Base-by-base conservation (phyloP, 225 moss, liverwort and hornwort species). In the Bryum argenteum region DNA sequence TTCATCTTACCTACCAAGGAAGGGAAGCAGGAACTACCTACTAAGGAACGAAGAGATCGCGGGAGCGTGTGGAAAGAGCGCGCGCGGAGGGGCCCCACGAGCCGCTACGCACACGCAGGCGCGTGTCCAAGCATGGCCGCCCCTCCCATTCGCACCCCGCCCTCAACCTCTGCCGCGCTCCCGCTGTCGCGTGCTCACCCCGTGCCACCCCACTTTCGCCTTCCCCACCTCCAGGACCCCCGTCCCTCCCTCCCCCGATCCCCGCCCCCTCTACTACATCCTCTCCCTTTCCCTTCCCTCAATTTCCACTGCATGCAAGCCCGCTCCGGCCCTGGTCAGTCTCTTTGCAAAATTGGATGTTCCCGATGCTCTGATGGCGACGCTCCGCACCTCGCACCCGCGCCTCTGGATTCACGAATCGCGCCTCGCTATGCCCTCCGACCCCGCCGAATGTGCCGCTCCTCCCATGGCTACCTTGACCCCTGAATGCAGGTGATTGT, bases 401-500 rank as follows among this genome's bases (percentile, higher is more conserved):
- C 75, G 78, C 68, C 59, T 75, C 28, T 71, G 75, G 84, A 74
- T 58, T 16, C 50, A 67, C 26, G 78, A 84, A 57, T 77, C 73
- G 24, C 71, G 47, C 47, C 58, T 58, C 9, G 41, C 67, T 22
- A 77, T 68, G 75, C 56, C 71, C 18, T 64, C 75, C 6, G 58
- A 77, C 41, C n/a, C 39, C 22, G 74, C 8, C 15, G 71, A 67
- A n/a, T 60, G 63, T 56, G 71, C 26, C n/a, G 33, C 33, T 33
- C 33, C 33, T 33, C 33, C 33, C 33, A 33, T 4, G 33, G 33
- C 33, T 33, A 33, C 33, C 33, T 33, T 33, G 14, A 44, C 71
- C 9, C 37, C 72, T 18, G 78, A 78, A 65, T 61, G 67, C 81
- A 84, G 84, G 84, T 80, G 66, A 48, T 41, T 56, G 51, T 71